phyloP scores from a whole-genome alignment of 23 red algal genomes.

The Chondrus crispus region DNA sequence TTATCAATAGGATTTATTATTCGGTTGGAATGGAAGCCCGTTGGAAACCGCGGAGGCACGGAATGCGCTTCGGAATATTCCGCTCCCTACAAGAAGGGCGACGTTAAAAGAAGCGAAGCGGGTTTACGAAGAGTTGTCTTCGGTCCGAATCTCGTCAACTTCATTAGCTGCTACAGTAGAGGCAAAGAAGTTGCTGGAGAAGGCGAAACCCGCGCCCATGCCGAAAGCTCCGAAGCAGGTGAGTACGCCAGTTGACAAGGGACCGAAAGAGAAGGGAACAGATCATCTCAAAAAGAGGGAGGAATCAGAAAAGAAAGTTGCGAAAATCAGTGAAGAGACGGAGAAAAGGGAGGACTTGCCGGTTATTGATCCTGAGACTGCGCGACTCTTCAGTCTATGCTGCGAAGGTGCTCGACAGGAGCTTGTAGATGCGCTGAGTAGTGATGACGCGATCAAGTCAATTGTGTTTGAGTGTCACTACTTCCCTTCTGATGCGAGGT shows the following conservation, averaged over 20 bases:
- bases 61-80: not conserved
- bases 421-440: not conserved
- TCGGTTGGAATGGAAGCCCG: conserved; percentile 35
- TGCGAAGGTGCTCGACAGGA: not conserved
- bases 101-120: conserved; percentile 35
- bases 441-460: not conserved
- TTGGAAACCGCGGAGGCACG: not conserved
- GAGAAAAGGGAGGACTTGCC: not conserved
- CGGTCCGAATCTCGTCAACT: not conserved
- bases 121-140: conserved; percentile 13
- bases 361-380: not conserved
- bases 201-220: not conserved
- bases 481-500: not conserved
- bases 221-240: not conserved
- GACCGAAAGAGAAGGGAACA: conserved; percentile 38
- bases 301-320: not conserved
- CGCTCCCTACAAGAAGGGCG: conserved; percentile 29
- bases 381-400: not conserved
- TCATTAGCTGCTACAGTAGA: not conserved
- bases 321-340: not conserved
- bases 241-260: not conserved
- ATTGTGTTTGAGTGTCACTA: conserved; percentile 1
- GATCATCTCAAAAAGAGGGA: conserved; percentile 38
- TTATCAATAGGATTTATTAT: not conserved
- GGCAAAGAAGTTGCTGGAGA: not conserved